Evolutionary conservation across 805 yeast genomes (phyloP), one percentile per base, ranked within the genome.

Genomic region (Vanderwaltozyma tropicalis): DNA sequence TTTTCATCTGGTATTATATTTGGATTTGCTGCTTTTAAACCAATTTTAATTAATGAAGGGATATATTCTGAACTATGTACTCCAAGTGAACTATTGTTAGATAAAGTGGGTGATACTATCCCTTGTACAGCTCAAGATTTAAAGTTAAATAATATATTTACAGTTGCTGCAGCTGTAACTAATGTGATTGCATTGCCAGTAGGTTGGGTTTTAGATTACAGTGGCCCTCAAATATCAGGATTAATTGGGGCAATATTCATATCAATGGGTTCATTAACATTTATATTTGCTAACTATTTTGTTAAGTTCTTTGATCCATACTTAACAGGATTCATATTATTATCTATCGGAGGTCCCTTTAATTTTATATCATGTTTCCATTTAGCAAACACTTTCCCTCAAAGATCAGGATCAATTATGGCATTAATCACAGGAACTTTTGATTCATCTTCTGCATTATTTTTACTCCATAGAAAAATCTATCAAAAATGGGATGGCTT

Each of bases 11-110:
- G 96, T 5, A 86, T 94, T 1, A 78, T 88, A 12, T 88, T 88
- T 67, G 97, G 97, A 4, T 88, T 88, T 64, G 96, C 96, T 18
- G 96, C 97, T 3, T 64, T 88, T 38, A 89, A 89, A 54, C 94
- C 94, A 5, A 74, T 88, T 10, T 62, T 89, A 31, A 71, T 86
- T 15, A 57, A 67, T 9, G 88, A 89, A 53, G 87, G 89, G 3
- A 80, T 88, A 3, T 89, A 88, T 51, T 59, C 68, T 18, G 72
- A 77, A 2, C 53, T 65, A 7, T 88, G 96, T 55, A 54, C 4
- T 13, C 8, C 14, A 13, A n/a, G n/a, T n/a, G 55, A 46, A n/a
- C 41, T 26, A 15, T 13, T 9, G 5, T 14, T 7, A 4, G 11
- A 13, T n/a, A 14, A 13, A 4, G 25, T 28, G 11, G 9, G 32